Conservation (phyloP, 257 asterid genomes). For the Oldenlandia corymbosa region DNA sequence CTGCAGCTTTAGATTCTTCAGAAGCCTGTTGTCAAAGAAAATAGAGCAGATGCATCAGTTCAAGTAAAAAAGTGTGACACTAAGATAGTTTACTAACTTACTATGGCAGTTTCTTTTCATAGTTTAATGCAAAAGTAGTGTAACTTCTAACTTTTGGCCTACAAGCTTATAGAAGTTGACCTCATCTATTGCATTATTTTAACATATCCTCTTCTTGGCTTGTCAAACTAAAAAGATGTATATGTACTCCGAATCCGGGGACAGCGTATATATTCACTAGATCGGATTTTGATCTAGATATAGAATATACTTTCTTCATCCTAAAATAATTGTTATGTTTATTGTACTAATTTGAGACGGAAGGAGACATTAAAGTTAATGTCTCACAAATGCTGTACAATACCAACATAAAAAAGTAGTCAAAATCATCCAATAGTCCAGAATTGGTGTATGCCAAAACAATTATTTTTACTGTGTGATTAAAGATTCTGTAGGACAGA, state of each 20-base stretch:
- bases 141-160: constrained; percentile 13
- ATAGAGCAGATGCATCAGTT: background rate
- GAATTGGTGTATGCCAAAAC: background rate
- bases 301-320: no score
- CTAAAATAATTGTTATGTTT: no score
- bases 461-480: background rate
- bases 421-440: constrained; percentile 5
- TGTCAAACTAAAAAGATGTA: constrained; percentile 1
- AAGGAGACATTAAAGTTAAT: background rate
- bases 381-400: constrained; percentile 10
- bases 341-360: no score
- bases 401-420: background rate
- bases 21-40: constrained; percentile 36
- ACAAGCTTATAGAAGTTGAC: constrained; percentile 9
- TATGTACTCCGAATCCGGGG: background rate
- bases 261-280: constrained; percentile 19
- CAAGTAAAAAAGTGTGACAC: no score
- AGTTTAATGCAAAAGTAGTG: no score
- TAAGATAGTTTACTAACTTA: no score
- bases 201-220: background rate
- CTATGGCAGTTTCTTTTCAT: no score
- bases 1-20: constrained; percentile 61
- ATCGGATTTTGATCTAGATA: background rate
- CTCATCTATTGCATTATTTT: background rate
- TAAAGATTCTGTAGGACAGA: background rate